A percentile compares a stretch with the other conserved stretches of the same genome.
phyloP scores from a whole-genome alignment of 345 rosid species.

The Syzygium aqueum region DNA sequence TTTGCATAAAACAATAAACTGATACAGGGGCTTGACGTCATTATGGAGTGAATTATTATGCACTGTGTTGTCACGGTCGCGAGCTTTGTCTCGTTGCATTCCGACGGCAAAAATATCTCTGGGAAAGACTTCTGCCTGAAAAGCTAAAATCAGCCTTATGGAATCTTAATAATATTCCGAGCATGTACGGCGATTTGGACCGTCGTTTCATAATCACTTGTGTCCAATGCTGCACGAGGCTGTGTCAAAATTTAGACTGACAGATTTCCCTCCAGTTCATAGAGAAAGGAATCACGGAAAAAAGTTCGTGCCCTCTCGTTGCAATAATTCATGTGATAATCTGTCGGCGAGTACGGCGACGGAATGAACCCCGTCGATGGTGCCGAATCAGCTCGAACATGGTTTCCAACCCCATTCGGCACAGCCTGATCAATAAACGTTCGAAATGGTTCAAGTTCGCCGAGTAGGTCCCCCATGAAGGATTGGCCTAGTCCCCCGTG shows the following conservation, averaged over 20 bases:
- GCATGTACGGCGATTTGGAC: not conserved
- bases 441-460: not conserved
- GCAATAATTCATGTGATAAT: not conserved
- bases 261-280: not conserved
- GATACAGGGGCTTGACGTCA: not conserved
- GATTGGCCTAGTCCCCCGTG: not conserved
- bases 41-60: not conserved
- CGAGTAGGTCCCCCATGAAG: not conserved
- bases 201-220: not conserved
- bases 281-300: not conserved
- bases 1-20: not conserved
- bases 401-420: not conserved
- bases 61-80: not conserved
- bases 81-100: not conserved
- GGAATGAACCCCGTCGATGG: not conserved
- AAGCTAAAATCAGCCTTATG: not conserved
- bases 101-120: not conserved
- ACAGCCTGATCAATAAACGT: not conserved
- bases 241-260: not conserved
- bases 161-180: not conserved
- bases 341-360: not conserved
- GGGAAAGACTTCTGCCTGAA: not conserved
- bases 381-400: not conserved
- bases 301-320: not conserved
- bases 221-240: not conserved